phyloP scores from a whole-genome alignment of 2,329 filamentous ascomycete species.

The Verticillium dahliae region DNA sequence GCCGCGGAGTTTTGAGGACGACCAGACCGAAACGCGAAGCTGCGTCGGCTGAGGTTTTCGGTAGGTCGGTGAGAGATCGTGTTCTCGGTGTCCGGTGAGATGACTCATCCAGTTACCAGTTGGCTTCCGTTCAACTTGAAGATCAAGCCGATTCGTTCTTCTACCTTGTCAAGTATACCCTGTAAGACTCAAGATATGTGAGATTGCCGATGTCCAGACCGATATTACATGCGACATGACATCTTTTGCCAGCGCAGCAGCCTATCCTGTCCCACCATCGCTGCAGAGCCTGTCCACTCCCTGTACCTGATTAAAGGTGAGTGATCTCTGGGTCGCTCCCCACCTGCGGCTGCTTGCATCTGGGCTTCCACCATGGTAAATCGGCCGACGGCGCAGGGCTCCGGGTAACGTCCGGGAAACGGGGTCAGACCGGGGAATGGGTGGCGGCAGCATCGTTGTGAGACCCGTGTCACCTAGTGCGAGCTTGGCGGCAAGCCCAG shows the following conservation, averaged over 20 bases:
- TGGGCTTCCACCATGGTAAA: neutral
- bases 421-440: neutral
- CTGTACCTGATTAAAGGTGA: neutral
- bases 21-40: neutral
- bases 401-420: neutral
- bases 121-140: too few relatives aligned
- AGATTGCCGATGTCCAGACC: constrained; percentile 5
- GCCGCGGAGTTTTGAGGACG: constrained; percentile 39
- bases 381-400: neutral
- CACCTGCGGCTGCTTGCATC: neutral
- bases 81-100: neutral
- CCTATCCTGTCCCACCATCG: neutral
- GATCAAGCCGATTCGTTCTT: neutral
- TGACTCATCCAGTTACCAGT: neutral
- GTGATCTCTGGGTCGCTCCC: neutral
- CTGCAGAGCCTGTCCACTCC: neutral
- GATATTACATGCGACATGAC: neutral
- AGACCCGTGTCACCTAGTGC: neutral
- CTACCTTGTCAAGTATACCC: constrained; percentile 6
- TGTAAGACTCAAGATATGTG: constrained; percentile 6
- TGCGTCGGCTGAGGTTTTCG: constrained; percentile 6
- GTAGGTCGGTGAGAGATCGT: constrained; percentile 7
- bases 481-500: too few relatives aligned
- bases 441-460: neutral
- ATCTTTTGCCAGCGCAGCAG: neutral